These are phyloP conservation scores for Polyporus tsugae DNA, from an alignment of 1,284 basidiomycete genomes.

Conservation along the genomic window DNA sequence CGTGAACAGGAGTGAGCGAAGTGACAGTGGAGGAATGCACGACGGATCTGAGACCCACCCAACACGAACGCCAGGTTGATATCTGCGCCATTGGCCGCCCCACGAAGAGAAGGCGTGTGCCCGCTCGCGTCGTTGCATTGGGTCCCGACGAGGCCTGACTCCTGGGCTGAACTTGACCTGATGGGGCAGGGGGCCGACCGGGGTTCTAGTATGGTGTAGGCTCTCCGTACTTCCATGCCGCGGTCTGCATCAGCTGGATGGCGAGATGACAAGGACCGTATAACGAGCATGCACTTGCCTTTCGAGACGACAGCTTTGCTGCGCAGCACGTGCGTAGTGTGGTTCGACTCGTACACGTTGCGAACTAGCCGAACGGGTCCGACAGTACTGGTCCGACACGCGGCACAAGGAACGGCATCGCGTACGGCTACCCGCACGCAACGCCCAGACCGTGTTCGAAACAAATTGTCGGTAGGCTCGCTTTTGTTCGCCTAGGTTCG, in stretches of 20 bases:
- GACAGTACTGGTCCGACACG: not conserved
- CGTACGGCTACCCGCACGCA: not conserved
- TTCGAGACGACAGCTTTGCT: not conserved
- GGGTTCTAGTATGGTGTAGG: slow-evolving; percentile 12
- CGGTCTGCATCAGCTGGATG: not conserved
- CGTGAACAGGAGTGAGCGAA: not conserved
- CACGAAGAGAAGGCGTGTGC: not conserved
- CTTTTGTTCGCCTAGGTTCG: not conserved
- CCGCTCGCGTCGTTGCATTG: not conserved
- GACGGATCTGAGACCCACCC: not conserved
- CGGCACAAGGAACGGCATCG: not conserved
- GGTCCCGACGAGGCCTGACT: not conserved
- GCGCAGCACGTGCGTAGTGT: not conserved
- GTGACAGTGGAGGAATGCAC: not conserved
- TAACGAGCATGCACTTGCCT: not conserved
- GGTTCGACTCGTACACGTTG: not conserved
- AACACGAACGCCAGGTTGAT: not conserved
- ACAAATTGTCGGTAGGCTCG: not conserved
- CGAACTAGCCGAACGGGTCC: not conserved
- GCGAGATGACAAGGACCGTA: not conserved
- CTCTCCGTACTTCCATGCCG: not conserved
- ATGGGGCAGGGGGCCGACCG: not conserved
- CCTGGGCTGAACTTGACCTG: not conserved
- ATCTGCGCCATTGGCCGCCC: not conserved
- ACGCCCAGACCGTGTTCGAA: not conserved